Evolutionary conservation across 1,284 basidiomycete genomes (phyloP).

Genomic region (Microbotryomycetes sp.): DNA sequence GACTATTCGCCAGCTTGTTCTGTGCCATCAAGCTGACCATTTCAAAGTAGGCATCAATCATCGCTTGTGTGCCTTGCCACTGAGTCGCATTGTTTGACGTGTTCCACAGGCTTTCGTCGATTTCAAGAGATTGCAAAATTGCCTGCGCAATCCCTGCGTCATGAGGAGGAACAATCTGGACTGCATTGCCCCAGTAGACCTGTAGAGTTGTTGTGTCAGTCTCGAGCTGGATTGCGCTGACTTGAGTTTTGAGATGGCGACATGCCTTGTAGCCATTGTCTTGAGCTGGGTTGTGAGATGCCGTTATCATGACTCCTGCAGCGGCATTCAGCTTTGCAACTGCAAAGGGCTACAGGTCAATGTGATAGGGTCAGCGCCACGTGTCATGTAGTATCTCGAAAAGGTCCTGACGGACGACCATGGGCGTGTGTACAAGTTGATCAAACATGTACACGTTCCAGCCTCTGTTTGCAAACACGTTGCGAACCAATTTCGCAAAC

Average conservation of each 20-base stretch:
- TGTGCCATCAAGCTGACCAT: slow-evolving; percentile 5
- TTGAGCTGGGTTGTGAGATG: slow-evolving; percentile 31
- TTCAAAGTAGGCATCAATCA: slow-evolving; percentile 53
- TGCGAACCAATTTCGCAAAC: slow-evolving; percentile 68
- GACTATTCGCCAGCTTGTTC: slow-evolving; percentile 16
- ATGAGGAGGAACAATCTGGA: slow-evolving; percentile 71
- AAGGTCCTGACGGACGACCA: slow-evolving; percentile 49
- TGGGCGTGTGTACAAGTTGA: slow-evolving; percentile 69
- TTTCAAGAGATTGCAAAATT: slow-evolving; percentile 58
- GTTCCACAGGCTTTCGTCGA: slow-evolving; percentile 49
- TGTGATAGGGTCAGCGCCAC: neutral
- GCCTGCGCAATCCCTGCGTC: slow-evolving; percentile 63
- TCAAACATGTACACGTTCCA: slow-evolving; percentile 63
- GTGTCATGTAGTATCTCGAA: neutral
- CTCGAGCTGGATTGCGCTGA: neutral
- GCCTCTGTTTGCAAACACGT: slow-evolving; percentile 57
- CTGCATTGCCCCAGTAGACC: slow-evolving; percentile 36
- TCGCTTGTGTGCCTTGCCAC: slow-evolving; percentile 54
- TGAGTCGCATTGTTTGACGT: slow-evolving; percentile 11
- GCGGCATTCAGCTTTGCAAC: slow-evolving; percentile 60
- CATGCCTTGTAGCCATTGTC: slow-evolving; percentile 78
- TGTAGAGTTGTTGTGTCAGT: neutral
- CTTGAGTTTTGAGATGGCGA: neutral
- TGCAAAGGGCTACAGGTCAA: slow-evolving; percentile 65
- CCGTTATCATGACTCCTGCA: slow-evolving; percentile 78